Evolutionary conservation across 208 protist species (phyloP), one percentile per base, ranked within the genome.

Genomic region (Trypanosoma conorhini): DNA sequence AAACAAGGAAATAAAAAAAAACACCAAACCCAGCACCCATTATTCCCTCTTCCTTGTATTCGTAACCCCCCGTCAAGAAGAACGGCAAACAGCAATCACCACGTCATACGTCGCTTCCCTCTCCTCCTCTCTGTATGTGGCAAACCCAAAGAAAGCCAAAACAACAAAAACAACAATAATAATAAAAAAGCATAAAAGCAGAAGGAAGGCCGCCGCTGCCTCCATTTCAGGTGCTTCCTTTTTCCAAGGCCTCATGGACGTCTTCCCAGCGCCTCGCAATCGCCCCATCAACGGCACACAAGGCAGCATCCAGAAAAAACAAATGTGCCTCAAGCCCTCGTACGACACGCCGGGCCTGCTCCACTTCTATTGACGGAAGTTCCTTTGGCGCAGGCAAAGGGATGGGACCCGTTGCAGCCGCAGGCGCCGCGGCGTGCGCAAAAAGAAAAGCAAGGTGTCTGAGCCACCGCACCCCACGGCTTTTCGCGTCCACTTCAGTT

Each of bases 361-460:
- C 61, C 44, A 48, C 30, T 42, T 66, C 57, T 28, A 21, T 58
- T 31, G 5, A 42, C 46, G 38, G 19, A 30, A n/a, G n/a, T 21
- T n/a, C 42, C 19, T n/a, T 38, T 17, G 59, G 22, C 9, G 22
- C 19, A 52, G 40, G 22, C 8, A 48, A n/a, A 52, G 10, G 7
- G 2, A 33, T 10, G 3, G 40, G 42, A 24, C 26, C 22, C 22
- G 12, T 19, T 46, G 57, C 8, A 55, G 15, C 19, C 42, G 12
- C n/a, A 33, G 26, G 33, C 19, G 44, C 8, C 21, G 52, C 46
- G 44, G 55, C 61, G 30, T 75, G 70, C n/a, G 69, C 66, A 40
- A 86, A 58, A n/a, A 89, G 70, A 62, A 89, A 86, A 0, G 82
- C 65, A 26, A 77, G 44, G 66, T 89, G 84, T 12, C 69, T 74